phyloP scores from a whole-genome alignment of 2,329 filamentous ascomycete genomes.

The Clonostachys chloroleuca region DNA sequence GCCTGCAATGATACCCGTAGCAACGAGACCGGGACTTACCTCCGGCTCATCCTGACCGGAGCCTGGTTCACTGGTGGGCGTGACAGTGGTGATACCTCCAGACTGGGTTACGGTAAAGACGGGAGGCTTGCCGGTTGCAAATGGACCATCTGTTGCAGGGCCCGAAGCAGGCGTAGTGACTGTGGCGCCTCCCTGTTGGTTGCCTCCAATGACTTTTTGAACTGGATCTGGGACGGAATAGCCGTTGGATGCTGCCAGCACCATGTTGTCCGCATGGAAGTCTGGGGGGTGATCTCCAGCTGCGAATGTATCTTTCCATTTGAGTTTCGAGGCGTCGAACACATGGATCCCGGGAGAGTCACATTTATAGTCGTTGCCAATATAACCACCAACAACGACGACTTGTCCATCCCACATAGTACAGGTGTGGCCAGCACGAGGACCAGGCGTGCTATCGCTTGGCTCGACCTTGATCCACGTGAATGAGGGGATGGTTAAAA shows the following conservation, averaged over 20 bases:
- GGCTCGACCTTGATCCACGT: constrained; percentile 56
- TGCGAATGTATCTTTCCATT: constrained; percentile 53
- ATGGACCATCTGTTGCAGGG: constrained; percentile 60
- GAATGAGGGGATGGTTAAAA: constrained; percentile 58
- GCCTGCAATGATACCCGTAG: constrained; percentile 57
- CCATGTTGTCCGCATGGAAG: constrained; percentile 41
- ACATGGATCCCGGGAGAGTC: constrained; percentile 60
- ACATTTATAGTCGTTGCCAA: constrained; percentile 42
- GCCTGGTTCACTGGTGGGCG: constrained; percentile 10
- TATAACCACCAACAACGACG: constrained; percentile 58
- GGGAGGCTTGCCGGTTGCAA: constrained; percentile 64
- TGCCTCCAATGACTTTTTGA: constrained; percentile 43
- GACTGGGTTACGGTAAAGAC: constrained; percentile 62
- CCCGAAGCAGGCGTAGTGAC: constrained; percentile 39
- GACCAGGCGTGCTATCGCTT: constrained; percentile 49
- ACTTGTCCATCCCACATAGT: constrained; percentile 57
- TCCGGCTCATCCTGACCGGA: constrained; percentile 10
- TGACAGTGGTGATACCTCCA: constrained; percentile 40
- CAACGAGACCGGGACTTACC: constrained; percentile 30
- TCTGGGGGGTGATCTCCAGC: constrained; percentile 55
- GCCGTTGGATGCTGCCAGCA: constrained; percentile 36
- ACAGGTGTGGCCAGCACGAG: constrained; percentile 42
- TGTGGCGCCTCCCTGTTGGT: constrained; percentile 47
- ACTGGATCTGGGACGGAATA: constrained; percentile 52
- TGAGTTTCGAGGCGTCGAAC: constrained; percentile 63